A percentile compares a stretch with the other conserved stretches of the same genome.
Evolutionary conservation across 257 asterid genomes (phyloP).

Genomic region (Plantago elongata): DNA sequence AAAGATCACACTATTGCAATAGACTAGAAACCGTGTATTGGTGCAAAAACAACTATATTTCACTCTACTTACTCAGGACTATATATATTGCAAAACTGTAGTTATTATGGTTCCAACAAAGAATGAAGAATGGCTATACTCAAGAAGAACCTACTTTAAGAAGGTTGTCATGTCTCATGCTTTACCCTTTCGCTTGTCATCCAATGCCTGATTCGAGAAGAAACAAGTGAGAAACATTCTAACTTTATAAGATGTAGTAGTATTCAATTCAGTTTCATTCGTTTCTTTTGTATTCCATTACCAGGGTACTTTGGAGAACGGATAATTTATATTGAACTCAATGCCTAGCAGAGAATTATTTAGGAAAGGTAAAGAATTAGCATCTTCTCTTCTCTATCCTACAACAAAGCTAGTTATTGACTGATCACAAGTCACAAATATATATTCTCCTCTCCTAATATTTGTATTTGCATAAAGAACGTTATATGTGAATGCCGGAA

Average conservation of each 20-base stretch:
- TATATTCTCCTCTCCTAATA: too few species aligned
- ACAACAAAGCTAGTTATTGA: slow-evolving; percentile 4
- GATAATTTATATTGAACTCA: too few species aligned
- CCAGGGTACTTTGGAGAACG: too few species aligned
- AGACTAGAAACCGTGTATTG: background rate
- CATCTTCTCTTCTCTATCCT: background rate
- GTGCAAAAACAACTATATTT: slow-evolving; percentile 1
- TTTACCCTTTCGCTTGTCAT: slow-evolving; percentile 78
- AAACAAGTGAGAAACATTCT: background rate
- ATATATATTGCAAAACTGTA: slow-evolving; percentile 32
- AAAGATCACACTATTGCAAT: slow-evolving; percentile 26
- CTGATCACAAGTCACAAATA: background rate
- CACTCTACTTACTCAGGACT: slow-evolving; percentile 32
- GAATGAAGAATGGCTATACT: slow-evolving; percentile 52
- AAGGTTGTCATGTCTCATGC: slow-evolving; percentile 26
- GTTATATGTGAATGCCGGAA: slow-evolving; percentile 17
- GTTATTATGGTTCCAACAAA: slow-evolving; percentile 41
- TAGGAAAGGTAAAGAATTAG: background rate
- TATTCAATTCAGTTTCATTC: too few species aligned
- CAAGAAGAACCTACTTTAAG: slow-evolving; percentile 29
- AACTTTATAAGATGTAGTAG: background rate
- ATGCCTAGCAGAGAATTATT: background rate
- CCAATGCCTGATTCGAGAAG: slow-evolving; percentile 56
- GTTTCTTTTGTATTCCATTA: too few species aligned
- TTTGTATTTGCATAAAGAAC: slow-evolving; percentile 1